Evolutionary conservation across 176 grass and related monocot species (phyloP).

Genomic region (Carex kokanica): DNA sequence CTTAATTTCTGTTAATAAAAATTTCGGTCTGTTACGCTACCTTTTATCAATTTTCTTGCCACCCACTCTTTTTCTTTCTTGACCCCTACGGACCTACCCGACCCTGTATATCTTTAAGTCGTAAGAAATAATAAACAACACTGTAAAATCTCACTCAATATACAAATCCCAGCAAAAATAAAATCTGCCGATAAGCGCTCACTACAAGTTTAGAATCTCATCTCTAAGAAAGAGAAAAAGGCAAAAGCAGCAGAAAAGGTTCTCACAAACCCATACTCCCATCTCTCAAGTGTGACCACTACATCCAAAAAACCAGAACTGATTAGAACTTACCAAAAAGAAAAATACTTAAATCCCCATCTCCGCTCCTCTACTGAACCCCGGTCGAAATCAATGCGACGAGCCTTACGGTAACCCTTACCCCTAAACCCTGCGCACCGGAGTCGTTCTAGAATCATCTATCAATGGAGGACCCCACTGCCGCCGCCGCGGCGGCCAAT

Average conservation of each 20-base stretch:
- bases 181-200: not conserved
- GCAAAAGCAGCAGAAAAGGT: not conserved
- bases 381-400: conserved; percentile 28
- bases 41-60: conserved; percentile 33
- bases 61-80: not conserved
- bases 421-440: conserved; percentile 41
- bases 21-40: no score
- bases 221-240: not conserved
- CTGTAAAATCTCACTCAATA: not conserved
- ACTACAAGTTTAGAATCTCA: not conserved
- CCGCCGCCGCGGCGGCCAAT: conserved; percentile 29
- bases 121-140: not conserved
- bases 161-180: not conserved
- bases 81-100: not conserved
- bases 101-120: no score
- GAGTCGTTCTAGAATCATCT: not conserved
- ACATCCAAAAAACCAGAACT: not conserved
- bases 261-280: not conserved
- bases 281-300: not conserved
- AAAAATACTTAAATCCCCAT: not conserved
- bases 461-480: conserved; percentile 54
- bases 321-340: not conserved
- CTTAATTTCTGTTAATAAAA: no score
- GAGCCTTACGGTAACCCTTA: conserved; percentile 7
- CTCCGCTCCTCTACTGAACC: conserved; percentile 18